Percentiles rank a stretch among this genome's conserved stretches.
These are phyloP conservation scores for Botrytis fabae DNA, from an alignment of 2,329 filamentous ascomycete species.

Conservation along the genomic window DNA sequence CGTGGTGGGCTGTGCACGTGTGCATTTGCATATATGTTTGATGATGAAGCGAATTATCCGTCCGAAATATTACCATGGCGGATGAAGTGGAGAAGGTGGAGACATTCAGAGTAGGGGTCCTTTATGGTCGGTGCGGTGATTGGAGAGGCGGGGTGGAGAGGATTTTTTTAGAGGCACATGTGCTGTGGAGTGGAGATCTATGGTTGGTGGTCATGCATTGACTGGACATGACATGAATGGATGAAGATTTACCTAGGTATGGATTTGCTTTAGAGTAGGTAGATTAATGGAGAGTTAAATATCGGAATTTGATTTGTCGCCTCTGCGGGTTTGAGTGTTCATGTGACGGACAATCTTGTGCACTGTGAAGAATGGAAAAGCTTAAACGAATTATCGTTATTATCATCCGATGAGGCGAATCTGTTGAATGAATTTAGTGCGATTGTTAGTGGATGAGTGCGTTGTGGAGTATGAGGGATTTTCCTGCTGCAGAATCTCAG, in stretches of 20 bases:
- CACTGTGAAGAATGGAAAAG: neutral
- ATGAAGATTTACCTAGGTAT: conserved; percentile 2
- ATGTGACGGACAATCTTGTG: neutral
- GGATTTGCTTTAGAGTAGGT: conserved; percentile 4
- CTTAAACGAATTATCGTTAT: neutral
- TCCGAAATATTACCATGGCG: conserved; percentile 8
- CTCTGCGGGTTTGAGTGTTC: neutral
- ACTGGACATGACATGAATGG: neutral
- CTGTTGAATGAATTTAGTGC: neutral
- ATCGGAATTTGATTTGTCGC: neutral
- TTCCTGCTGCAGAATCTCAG: neutral
- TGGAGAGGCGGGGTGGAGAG: conserved; percentile 12
- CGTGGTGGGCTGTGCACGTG: conserved; percentile 4
- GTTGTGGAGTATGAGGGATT: neutral
- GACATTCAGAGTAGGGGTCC: neutral
- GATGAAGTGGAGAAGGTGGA: neutral
- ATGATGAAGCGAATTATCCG: conserved; percentile 1
- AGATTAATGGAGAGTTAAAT: neutral
- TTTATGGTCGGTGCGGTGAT: neutral
- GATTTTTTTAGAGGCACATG: neutral
- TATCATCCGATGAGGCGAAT: neutral
- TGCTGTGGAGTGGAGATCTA: conserved; percentile 2
- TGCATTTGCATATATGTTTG: conserved; percentile 10
- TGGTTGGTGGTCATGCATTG: neutral
- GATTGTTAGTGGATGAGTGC: neutral